A percentile compares a stretch with the other conserved stretches of the same genome.
Evolutionary conservation across 228 moss, liverwort and hornwort genomes (phyloP).

Genomic region (Sphagnum fallax): DNA sequence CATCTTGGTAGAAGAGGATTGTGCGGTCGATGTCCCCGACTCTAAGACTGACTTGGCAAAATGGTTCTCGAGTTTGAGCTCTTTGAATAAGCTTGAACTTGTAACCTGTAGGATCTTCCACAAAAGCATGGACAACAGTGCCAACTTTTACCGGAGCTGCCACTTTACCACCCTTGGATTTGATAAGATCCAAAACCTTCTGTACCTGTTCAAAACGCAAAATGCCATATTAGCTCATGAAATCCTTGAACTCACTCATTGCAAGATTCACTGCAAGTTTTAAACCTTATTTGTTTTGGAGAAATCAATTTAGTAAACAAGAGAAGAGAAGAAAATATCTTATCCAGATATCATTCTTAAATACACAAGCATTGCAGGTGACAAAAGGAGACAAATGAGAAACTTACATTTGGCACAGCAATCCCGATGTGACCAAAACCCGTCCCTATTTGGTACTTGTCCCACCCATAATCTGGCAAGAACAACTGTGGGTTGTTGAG

Average conservation of each 20-base stretch:
- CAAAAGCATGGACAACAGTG: conserved; percentile 9
- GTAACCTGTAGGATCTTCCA: conserved; percentile 45
- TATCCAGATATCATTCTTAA: no score
- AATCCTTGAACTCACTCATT: background rate
- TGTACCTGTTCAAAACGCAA: conserved; percentile 10
- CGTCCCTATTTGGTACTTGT: conserved; percentile 39
- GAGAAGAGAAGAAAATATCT: no score
- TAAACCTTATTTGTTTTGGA: background rate
- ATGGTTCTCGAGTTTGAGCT: conserved; percentile 14
- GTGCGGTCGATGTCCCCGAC: conserved; percentile 29
- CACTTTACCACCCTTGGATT: conserved; percentile 20
- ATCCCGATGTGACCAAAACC: conserved; percentile 43
- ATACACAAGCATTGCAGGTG: background rate
- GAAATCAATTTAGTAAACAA: background rate
- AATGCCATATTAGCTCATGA: background rate
- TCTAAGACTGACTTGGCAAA: conserved; percentile 23
- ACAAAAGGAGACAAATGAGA: background rate
- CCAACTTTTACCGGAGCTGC: conserved; percentile 9
- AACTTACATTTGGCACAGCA: conserved; percentile 33
- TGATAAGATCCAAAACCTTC: conserved; percentile 25
- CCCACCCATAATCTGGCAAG: conserved; percentile 34
- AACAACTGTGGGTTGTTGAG: background rate
- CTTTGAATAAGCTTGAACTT: conserved; percentile 36
- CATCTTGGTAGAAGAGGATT: conserved; percentile 56
- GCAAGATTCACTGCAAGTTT: background rate